Conservation (phyloP, 441 rosid genomes). For the Pelargonium cotyledonis region DNA sequence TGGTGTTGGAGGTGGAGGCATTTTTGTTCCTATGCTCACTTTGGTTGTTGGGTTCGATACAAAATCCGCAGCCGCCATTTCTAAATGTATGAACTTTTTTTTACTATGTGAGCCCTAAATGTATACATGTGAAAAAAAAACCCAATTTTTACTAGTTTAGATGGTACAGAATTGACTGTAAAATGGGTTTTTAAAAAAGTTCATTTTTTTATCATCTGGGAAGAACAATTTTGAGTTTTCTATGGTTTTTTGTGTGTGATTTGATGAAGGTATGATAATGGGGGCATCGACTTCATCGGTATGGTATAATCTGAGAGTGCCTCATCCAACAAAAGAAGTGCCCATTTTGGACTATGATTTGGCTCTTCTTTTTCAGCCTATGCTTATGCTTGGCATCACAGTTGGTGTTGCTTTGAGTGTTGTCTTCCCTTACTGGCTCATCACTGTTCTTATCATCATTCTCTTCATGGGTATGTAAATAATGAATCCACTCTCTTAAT, state of each 20-base stretch:
- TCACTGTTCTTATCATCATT: too few relatives aligned
- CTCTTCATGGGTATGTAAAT: slow-evolving; percentile 32
- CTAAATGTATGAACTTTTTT: too few relatives aligned
- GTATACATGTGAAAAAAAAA: too few relatives aligned
- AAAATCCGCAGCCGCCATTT: slow-evolving; percentile 36
- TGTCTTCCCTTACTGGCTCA: too few relatives aligned
- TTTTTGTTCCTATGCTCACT: slow-evolving; percentile 39
- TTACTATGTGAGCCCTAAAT: too few relatives aligned
- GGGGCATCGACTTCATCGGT: slow-evolving; percentile 64
- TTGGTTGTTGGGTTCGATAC: slow-evolving; percentile 34
- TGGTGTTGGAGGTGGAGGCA: slow-evolving; percentile 42
- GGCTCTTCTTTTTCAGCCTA: slow-evolving; percentile 60
- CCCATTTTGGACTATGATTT: slow-evolving; percentile 67
- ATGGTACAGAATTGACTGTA: too few relatives aligned
- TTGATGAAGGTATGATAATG: slow-evolving; percentile 60
- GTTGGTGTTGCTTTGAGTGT: too few relatives aligned
- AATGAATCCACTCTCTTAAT: not conserved
- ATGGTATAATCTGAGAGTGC: slow-evolving; percentile 50
- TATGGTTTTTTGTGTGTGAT: too few relatives aligned
- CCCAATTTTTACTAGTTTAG: too few relatives aligned
- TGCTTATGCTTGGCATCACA: slow-evolving; percentile 67
- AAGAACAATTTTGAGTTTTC: too few relatives aligned
- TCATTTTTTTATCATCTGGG: too few relatives aligned
- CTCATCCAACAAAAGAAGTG: slow-evolving; percentile 65
- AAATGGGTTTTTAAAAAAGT: too few relatives aligned